Conservation (phyloP, 306 rosid species). For the Astragalus membranaceus region DNA sequence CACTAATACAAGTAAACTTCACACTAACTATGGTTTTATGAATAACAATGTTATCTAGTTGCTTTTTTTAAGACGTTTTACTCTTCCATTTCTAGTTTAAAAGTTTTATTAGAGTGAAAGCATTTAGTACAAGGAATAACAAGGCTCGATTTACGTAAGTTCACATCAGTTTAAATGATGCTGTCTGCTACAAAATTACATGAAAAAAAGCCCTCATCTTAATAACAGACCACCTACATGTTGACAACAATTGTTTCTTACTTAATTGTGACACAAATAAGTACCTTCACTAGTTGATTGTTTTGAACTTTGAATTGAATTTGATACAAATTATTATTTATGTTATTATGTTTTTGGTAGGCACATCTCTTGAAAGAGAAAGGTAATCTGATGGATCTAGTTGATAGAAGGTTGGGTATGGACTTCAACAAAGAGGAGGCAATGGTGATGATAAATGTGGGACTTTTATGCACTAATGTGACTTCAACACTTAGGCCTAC, state of each 20-base stretch:
- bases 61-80: no score
- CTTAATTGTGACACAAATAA: not conserved
- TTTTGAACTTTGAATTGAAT: not conserved
- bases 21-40: no score
- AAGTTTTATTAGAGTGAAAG: no score
- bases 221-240: no score
- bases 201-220: no score
- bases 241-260: not conserved
- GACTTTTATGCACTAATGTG: conserved; percentile 26
- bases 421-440: conserved; percentile 20
- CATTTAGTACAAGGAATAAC: no score
- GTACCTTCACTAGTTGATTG: not conserved
- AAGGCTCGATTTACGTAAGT: no score
- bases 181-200: no score
- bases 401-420: conserved; percentile 24
- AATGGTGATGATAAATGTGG: conserved; percentile 23
- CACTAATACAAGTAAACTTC: no score
- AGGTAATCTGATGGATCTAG: conserved; percentile 25
- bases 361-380: conserved; percentile 23
- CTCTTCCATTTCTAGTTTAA: no score
- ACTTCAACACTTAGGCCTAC: conserved; percentile 23
- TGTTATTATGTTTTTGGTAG: not conserved
- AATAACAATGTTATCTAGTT: no score
- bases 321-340: not conserved
- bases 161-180: no score